These are phyloP conservation scores for Drechslerella dactyloides DNA, from an alignment of 2,329 filamentous ascomycete species.

Conservation along the genomic window DNA sequence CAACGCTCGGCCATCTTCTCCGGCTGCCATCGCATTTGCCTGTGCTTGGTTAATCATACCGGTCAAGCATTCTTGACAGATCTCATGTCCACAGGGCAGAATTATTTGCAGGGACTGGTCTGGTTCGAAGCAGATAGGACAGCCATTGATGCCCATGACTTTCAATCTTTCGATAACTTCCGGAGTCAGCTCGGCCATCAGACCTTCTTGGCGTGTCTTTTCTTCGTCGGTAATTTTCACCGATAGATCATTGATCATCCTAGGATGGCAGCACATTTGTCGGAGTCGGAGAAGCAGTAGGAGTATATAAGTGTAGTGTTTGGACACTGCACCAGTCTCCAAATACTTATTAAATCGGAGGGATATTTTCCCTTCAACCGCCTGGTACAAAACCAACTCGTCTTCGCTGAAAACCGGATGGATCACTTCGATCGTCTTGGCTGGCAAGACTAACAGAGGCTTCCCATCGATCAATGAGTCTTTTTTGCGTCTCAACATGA, in stretches of 20 bases:
- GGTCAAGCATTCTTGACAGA: conserved; percentile 77
- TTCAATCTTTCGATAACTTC: conserved; percentile 56
- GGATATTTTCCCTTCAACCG: conserved; percentile 71
- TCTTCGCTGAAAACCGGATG: conserved; percentile 72
- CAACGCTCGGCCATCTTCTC: conserved; percentile 64
- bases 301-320: conserved; percentile 79
- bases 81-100: conserved; percentile 81
- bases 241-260: conserved; percentile 70
- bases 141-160: conserved; percentile 47
- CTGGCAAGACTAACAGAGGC: conserved; percentile 73
- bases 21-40: conserved; percentile 65
- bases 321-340: conserved; percentile 69
- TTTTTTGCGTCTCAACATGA: conserved; percentile 84
- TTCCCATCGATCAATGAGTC: conserved; percentile 78
- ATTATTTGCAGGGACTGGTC: conserved; percentile 62
- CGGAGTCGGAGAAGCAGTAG: conserved; percentile 80
- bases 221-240: conserved; percentile 58
- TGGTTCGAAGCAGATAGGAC: conserved; percentile 51
- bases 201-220: conserved; percentile 50
- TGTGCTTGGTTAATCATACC: conserved; percentile 69
- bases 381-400: conserved; percentile 69
- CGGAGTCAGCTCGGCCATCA: conserved; percentile 67
- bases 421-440: conserved; percentile 68
- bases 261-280: conserved; percentile 79
- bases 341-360: conserved; percentile 79